Percentiles rank a stretch among this genome's conserved stretches.
Conservation (phyloP, 2,329 filamentous ascomycete species). For the Corynespora cassiicola region DNA sequence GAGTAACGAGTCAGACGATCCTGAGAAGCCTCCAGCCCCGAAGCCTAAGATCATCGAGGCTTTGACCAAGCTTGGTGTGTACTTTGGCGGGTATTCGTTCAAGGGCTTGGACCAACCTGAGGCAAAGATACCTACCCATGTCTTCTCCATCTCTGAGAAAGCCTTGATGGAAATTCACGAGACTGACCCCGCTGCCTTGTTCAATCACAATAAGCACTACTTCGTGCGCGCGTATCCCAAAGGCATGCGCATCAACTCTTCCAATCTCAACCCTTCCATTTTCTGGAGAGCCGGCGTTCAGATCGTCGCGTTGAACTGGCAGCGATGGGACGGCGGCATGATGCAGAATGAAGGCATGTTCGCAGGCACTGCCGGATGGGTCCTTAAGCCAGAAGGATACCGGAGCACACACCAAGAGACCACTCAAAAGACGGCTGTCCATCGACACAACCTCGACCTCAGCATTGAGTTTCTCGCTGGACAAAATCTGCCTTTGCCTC, state of each 20-base stretch:
- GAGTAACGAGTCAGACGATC: slow-evolving; percentile 48
- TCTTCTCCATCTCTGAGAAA: slow-evolving; percentile 70
- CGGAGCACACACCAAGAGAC: slow-evolving; percentile 51
- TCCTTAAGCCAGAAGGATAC: slow-evolving; percentile 81
- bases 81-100: slow-evolving; percentile 86
- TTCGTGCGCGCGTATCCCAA: slow-evolving; percentile 91
- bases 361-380: slow-evolving; percentile 79
- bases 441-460: slow-evolving; percentile 67
- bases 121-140: slow-evolving; percentile 63
- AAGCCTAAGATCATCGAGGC: slow-evolving; percentile 69
- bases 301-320: slow-evolving; percentile 93
- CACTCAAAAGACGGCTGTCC: slow-evolving; percentile 54
- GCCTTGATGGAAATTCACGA: slow-evolving; percentile 71
- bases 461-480: slow-evolving; percentile 77
- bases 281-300: slow-evolving; percentile 92
- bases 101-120: slow-evolving; percentile 71
- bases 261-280: slow-evolving; percentile 82
- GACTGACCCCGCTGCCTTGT: slow-evolving; percentile 64
- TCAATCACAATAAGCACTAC: slow-evolving; percentile 80
- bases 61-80: slow-evolving; percentile 79
- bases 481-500: slow-evolving; percentile 74
- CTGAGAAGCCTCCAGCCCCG: slow-evolving; percentile 56
- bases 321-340: slow-evolving; percentile 88
- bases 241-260: slow-evolving; percentile 79
- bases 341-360: slow-evolving; percentile 98